phyloP scores from a whole-genome alignment of 208 protist species.

The Leishmania tarentolae region DNA sequence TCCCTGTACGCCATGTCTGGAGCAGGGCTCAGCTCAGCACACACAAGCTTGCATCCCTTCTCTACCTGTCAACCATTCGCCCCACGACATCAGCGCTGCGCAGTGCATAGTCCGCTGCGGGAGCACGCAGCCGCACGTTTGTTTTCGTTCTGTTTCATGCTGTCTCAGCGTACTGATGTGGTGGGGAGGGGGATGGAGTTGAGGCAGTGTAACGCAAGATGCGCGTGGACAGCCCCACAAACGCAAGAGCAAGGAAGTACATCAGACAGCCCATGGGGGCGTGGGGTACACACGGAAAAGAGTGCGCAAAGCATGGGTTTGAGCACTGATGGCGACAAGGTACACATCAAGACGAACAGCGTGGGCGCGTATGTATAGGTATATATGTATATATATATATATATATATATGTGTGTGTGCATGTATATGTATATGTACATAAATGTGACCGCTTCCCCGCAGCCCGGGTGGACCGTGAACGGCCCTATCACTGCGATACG shows the following conservation, averaged over 20 bases:
- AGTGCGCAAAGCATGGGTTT: background rate
- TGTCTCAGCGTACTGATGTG: background rate
- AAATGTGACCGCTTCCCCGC: background rate
- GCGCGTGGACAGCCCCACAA: background rate
- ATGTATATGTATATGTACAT: background rate
- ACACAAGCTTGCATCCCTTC: too few species aligned
- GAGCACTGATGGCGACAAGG: background rate
- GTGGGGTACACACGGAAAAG: background rate
- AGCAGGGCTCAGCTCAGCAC: too few species aligned
- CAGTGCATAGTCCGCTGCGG: background rate
- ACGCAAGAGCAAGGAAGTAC: background rate
- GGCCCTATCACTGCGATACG: background rate
- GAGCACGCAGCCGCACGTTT: background rate
- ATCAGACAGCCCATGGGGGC: background rate
- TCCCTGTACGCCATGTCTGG: background rate
- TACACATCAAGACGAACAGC: background rate
- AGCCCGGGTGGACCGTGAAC: background rate
- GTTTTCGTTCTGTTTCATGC: background rate
- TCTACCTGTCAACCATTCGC: background rate
- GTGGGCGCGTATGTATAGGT: background rate
- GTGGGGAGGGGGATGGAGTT: background rate
- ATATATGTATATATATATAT: background rate
- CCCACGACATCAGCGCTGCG: background rate
- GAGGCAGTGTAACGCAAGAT: background rate
- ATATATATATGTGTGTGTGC: too few species aligned